Evolutionary conservation across 192 early-diverging fungal genomes (phyloP).

Genomic region (Entophlyctis helioformis): DNA sequence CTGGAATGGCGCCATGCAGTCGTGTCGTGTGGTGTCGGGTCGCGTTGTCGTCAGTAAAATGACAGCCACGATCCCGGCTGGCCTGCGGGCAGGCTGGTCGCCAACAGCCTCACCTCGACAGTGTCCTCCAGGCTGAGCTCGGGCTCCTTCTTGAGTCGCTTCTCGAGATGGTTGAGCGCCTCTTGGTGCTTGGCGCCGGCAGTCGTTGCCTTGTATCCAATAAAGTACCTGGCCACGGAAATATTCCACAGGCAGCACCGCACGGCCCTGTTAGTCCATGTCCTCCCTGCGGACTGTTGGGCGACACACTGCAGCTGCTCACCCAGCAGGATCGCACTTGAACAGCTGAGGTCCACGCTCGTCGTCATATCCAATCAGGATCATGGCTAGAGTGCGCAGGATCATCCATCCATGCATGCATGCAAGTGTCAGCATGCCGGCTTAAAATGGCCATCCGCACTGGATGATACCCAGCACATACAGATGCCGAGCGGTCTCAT

Average conservation of each 20-base stretch:
- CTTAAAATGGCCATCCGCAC: too few relatives aligned
- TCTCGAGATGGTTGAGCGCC: conserved; percentile 91
- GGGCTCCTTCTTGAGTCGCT: conserved; percentile 91
- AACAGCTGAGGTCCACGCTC: conserved; percentile 95
- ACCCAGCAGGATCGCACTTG: conserved; percentile 94
- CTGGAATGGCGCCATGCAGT: too few relatives aligned
- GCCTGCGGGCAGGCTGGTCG: too few relatives aligned
- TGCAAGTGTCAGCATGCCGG: too few relatives aligned
- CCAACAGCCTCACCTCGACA: conserved; percentile 66
- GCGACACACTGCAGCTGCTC: background rate
- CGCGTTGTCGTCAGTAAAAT: too few relatives aligned
- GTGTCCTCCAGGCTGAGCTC: conserved; percentile 73
- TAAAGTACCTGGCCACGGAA: conserved; percentile 82
- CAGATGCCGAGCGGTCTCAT: conserved; percentile 95
- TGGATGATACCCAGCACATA: conserved; percentile 31
- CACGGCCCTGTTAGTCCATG: background rate
- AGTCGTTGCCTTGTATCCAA: conserved; percentile 90
- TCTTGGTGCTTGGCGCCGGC: conserved; percentile 95
- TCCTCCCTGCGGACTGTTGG: background rate
- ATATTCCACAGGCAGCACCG: too few relatives aligned
- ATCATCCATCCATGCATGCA: too few relatives aligned
- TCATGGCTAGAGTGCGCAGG: too few relatives aligned
- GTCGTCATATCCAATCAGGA: conserved; percentile 90
- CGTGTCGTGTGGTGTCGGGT: too few relatives aligned
- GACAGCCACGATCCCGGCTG: too few relatives aligned